These are phyloP conservation scores for Quercus phellos DNA, from an alignment of 331 rosid genomes.

Conservation along the genomic window DNA sequence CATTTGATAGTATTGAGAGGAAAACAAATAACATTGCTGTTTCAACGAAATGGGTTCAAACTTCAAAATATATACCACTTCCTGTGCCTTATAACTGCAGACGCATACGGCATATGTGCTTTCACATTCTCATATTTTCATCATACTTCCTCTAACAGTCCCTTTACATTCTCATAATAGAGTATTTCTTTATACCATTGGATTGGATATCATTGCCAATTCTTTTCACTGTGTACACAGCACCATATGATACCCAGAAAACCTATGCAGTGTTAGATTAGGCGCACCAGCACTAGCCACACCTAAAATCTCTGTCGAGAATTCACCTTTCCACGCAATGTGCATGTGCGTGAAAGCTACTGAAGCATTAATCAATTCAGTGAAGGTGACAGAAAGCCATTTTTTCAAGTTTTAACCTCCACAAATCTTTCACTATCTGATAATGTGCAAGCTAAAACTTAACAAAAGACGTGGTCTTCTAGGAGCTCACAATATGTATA, in stretches of 20 bases:
- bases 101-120: background rate
- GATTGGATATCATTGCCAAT: conserved; percentile 27
- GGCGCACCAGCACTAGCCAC: conserved; percentile 25
- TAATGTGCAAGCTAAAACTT: too few relatives aligned
- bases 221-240: conserved; percentile 27
- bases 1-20: too few relatives aligned
- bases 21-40: conserved; percentile 10
- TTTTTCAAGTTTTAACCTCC: too few relatives aligned
- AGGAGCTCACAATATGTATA: too few relatives aligned
- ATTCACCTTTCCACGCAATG: conserved; percentile 21
- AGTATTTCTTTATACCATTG: conserved; percentile 11
- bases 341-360: background rate
- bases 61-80: conserved; percentile 72
- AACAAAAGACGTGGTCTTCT: too few relatives aligned
- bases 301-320: conserved; percentile 21
- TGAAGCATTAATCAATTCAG: background rate
- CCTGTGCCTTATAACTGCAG: too few relatives aligned
- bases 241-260: background rate
- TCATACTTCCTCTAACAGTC: conserved; percentile 28
- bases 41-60: conserved; percentile 70
- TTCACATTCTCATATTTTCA: conserved; percentile 25
- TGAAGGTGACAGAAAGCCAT: conserved; percentile 6
- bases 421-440: too few relatives aligned
- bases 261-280: background rate
- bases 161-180: background rate